Base-by-base conservation (phyloP, 1,284 basidiomycete species). In the Waitea zeae region DNA sequence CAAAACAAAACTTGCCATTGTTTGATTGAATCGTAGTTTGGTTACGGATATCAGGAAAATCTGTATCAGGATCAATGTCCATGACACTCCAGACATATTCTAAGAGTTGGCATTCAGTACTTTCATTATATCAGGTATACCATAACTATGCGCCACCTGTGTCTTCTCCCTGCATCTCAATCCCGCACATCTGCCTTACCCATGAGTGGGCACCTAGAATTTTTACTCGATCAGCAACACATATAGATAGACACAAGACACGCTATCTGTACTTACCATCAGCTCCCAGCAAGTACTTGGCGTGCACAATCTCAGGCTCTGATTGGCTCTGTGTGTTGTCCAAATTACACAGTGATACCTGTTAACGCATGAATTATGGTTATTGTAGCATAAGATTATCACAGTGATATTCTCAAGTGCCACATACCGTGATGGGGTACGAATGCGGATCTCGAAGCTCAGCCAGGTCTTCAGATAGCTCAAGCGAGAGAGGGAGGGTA, bases 11-110 rank as follows among this genome's bases (percentile, higher is more conserved):
- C n/a, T 14, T 9, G 24, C 66, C 64, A 39, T 61, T 59, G 31
- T 57, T 52, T 0, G 68, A 70, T 49, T 75, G 71, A 22, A 78
- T 63, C 12, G 69, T 75, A 31, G 62, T 64, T 40, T 61, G 61
- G 42, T 73, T 79, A 19, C 86, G 73, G 41, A 83, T 75, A 51
- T 90, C 84, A 0, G 87, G 84, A 47, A 88, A 82, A 49, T 86
- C 61, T 9, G 80, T 82, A 14, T 70, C 62, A 1, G 75, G 75
- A 14, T 70, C 46, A 38, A 75, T 61, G 51, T 86, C 80, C 17
- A 83, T 54, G 6, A 84, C 81, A 14, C 82, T 82, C 82, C 81
- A 87, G 18, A 82, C 64, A 40, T 67, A 77, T 38, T 84, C 72
- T 57, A 39, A 7, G 24, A 7, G 9, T 7, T n/a, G n/a, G 24